A percentile compares a stretch with the other conserved stretches of the same genome.
These are phyloP conservation scores for Ramaria rubella DNA, from an alignment of 768 basidiomycete genomes.

Conservation along the genomic window DNA sequence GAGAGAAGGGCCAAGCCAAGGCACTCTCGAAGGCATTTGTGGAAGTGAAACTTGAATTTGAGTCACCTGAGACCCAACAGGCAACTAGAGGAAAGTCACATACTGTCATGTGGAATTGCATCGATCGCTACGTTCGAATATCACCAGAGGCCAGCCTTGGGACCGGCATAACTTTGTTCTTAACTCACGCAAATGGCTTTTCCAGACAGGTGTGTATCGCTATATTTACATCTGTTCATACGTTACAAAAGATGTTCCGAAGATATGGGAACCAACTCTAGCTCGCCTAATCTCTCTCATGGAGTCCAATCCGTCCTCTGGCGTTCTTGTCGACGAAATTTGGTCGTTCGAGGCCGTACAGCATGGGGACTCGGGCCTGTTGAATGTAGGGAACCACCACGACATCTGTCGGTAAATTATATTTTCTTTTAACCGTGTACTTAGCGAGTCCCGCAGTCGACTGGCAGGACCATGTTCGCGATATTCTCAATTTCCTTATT, in stretches of 20 bases:
- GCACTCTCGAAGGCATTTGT: not conserved
- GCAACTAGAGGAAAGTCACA: conserved; percentile 12
- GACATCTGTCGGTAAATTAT: conserved; percentile 46
- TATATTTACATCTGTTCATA: not conserved
- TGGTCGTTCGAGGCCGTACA: conserved; percentile 82
- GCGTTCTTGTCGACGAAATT: conserved; percentile 51
- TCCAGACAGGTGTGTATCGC: conserved; percentile 70
- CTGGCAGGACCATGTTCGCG: conserved; percentile 72
- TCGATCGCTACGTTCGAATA: conserved; percentile 61
- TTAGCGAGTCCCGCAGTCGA: conserved; percentile 46
- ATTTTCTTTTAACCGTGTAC: not conserved
- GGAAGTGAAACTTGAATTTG: not conserved
- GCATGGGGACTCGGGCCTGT: conserved; percentile 72
- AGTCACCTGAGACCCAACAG: not conserved
- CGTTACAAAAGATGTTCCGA: conserved; percentile 7
- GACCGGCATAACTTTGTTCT: conserved; percentile 58
- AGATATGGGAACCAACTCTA: conserved; percentile 80
- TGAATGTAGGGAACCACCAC: conserved; percentile 55
- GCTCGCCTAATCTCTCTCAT: conserved; percentile 41
- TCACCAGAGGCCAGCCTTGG: conserved; percentile 11
- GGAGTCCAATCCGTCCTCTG: conserved; percentile 11
- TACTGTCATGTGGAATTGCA: conserved; percentile 54
- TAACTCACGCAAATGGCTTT: conserved; percentile 83
- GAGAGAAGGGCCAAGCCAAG: not conserved
- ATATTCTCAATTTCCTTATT: conserved; percentile 68